Evolutionary conservation across 169 alveolate genomes (phyloP).

Genomic region (Amoebophrya sp.): DNA sequence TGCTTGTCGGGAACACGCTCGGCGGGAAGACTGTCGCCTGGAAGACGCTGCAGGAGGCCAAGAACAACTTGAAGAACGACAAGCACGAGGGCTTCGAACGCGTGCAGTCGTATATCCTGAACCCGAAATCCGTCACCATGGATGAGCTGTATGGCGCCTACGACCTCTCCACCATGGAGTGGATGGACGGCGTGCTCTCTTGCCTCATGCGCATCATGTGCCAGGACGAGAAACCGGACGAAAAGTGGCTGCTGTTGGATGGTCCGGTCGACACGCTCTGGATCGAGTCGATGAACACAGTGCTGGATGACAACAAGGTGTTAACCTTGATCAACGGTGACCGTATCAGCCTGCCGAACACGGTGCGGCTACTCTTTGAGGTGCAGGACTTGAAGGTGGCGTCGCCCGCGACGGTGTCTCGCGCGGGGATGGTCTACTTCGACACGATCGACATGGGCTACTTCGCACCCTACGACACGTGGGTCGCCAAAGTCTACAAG

Average conservation of each 20-base stretch:
- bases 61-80: conserved; percentile 59
- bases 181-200: conserved; percentile 84
- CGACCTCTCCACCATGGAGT: conserved; percentile 69
- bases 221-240: conserved; percentile 58
- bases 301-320: conserved; percentile 83
- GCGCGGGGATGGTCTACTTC: conserved; percentile 87
- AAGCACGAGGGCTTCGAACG: conserved; percentile 61
- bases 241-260: conserved; percentile 79
- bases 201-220: conserved; percentile 62
- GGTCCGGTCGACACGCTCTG: conserved; percentile 92
- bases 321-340: conserved; percentile 82
- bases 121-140: conserved; percentile 76
- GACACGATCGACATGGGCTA: conserved; percentile 69
- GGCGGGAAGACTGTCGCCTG: conserved; percentile 80
- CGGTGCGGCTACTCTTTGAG: conserved; percentile 80
- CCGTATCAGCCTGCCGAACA: conserved; percentile 67
- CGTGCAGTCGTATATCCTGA: conserved; percentile 74
- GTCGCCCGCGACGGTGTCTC: conserved; percentile 87
- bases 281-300: conserved; percentile 87
- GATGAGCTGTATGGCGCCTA: conserved; percentile 72
- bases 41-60: conserved; percentile 48
- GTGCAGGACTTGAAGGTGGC: conserved; percentile 84
- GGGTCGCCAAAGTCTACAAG: background rate
- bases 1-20: conserved; percentile 95
- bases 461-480: background rate